Conservation (phyloP, 495 filamentous ascomycete species). For the Copromyces sp. region DNA sequence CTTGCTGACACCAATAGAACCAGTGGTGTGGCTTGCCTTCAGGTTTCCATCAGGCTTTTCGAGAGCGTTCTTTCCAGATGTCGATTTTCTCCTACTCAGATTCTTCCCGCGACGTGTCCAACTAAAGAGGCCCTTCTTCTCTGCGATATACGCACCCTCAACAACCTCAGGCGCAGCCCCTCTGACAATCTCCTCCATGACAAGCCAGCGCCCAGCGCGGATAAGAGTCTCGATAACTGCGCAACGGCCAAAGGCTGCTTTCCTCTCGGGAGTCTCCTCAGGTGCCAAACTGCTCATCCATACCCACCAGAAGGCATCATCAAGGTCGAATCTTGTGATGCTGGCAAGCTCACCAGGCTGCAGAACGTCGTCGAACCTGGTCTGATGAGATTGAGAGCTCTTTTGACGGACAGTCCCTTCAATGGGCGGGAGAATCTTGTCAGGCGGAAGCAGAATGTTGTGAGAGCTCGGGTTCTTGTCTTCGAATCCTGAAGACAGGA, state of each 20-base stretch:
- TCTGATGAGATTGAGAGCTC: constrained; percentile 81
- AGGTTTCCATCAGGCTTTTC: constrained; percentile 22
- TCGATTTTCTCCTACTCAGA: constrained; percentile 58
- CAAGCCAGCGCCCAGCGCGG: constrained; percentile 72
- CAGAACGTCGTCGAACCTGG: constrained; percentile 52
- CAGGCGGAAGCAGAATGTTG: constrained; percentile 68
- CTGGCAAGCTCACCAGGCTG: constrained; percentile 93
- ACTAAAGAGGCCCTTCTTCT: constrained; percentile 87
- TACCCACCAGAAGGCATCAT: constrained; percentile 99
- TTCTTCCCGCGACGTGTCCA: constrained; percentile 64
- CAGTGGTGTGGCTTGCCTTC: constrained; percentile 21
- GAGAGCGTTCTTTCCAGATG: constrained; percentile 32
- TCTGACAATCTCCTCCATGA: constrained; percentile 93
- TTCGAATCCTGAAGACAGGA: constrained; percentile 83
- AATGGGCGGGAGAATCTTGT: constrained; percentile 85
- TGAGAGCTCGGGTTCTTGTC: constrained; percentile 52
- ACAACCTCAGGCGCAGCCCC: constrained; percentile 82
- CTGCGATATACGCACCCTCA: constrained; percentile 75
- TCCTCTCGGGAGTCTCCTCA: constrained; percentile 70
- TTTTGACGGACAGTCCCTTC: constrained; percentile 57
- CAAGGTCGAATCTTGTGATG: constrained; percentile 74
- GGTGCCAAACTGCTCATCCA: constrained; percentile 95
- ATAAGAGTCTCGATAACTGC: constrained; percentile 85
- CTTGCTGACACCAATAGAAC: constrained; percentile 56
- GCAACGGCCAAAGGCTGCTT: constrained; percentile 89